Percentiles rank a stretch among this genome's conserved stretches.
Evolutionary conservation across 192 early-diverging fungal species (phyloP).

Genomic region (Neocallimastix lanati): DNA sequence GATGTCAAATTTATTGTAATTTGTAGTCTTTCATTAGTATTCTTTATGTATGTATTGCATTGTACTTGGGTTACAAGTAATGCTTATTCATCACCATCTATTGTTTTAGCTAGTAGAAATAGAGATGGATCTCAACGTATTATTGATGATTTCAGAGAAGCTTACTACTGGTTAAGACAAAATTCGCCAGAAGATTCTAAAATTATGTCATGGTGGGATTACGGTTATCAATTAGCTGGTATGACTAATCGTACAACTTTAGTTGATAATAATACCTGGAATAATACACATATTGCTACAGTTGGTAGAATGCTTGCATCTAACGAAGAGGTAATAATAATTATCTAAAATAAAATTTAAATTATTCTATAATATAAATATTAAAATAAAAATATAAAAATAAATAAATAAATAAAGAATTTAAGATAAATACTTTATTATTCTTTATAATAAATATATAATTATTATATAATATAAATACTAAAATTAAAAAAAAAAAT

Average conservation of each 20-base stretch:
- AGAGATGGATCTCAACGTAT: slow-evolving; percentile 84
- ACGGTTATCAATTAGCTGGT: slow-evolving; percentile 98
- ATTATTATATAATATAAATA: no score
- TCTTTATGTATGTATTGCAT: slow-evolving; percentile 82
- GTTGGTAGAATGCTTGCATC: slow-evolving; percentile 89
- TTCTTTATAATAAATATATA: no score
- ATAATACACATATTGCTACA: slow-evolving; percentile 99
- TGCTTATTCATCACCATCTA: slow-evolving; percentile 96
- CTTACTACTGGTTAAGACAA: slow-evolving; percentile 98
- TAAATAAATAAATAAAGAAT: no score
- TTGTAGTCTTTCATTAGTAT: slow-evolving; percentile 44
- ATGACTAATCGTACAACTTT: slow-evolving; percentile 93
- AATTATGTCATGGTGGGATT: slow-evolving; percentile 99
- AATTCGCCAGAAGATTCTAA: slow-evolving; percentile 85
- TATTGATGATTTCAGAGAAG: slow-evolving; percentile 99
- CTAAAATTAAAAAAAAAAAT: no score
- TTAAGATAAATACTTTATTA: no score
- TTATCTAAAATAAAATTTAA: no score
- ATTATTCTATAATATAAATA: no score
- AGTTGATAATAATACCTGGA: slow-evolving; percentile 99
- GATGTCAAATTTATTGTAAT: slow-evolving; percentile 28
- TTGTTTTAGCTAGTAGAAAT: slow-evolving; percentile 75
- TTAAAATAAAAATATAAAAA: no score
- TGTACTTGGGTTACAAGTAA: slow-evolving; percentile 97
- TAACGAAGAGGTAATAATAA: slow-evolving; percentile 55